Evolutionary conservation across 495 filamentous ascomycete species (phyloP).

Genomic region (Hypoxylon rickii): DNA sequence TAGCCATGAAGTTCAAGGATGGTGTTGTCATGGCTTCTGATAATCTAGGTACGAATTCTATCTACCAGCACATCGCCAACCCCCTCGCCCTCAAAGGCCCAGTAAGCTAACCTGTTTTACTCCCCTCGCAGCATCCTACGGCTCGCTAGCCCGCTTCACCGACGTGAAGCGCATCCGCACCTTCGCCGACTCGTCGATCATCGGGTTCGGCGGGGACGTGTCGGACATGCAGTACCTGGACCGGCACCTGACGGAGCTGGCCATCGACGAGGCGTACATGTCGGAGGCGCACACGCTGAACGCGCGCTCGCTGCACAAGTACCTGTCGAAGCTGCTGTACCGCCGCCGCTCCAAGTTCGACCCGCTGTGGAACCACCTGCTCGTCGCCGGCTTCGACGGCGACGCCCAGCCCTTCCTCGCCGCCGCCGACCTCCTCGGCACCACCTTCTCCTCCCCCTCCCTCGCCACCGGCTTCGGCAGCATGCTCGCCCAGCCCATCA

Average conservation of each 20-base stretch:
- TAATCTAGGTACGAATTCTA: conserved; percentile 73
- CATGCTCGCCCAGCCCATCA: conserved; percentile 88
- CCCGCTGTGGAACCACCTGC: conserved; percentile 93
- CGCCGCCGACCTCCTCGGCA: conserved; percentile 88
- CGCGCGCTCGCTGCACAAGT: conserved; percentile 94
- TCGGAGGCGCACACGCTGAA: conserved; percentile 63
- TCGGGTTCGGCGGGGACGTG: conserved; percentile 93
- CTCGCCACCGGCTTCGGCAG: conserved; percentile 94
- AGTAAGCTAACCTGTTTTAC: conserved; percentile 21
- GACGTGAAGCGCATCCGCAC: conserved; percentile 87
- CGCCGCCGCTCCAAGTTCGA: conserved; percentile 92
- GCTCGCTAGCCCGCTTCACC: conserved; percentile 94
- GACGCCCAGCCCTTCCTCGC: conserved; percentile 84
- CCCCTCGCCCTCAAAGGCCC: not conserved
- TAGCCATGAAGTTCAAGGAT: conserved; percentile 92
- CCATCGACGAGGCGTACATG: conserved; percentile 86
- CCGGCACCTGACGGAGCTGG: conserved; percentile 82
- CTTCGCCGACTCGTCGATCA: conserved; percentile 75
- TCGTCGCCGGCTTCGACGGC: conserved; percentile 86
- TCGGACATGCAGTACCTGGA: conserved; percentile 98
- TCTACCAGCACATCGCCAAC: not conserved
- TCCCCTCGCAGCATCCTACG: conserved; percentile 78
- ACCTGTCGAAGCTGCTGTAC: conserved; percentile 93
- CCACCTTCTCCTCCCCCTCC: conserved; percentile 82
- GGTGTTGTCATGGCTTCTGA: conserved; percentile 96